Conservation (phyloP, 2,329 filamentous ascomycete species). For the Alternaria arbusti region DNA sequence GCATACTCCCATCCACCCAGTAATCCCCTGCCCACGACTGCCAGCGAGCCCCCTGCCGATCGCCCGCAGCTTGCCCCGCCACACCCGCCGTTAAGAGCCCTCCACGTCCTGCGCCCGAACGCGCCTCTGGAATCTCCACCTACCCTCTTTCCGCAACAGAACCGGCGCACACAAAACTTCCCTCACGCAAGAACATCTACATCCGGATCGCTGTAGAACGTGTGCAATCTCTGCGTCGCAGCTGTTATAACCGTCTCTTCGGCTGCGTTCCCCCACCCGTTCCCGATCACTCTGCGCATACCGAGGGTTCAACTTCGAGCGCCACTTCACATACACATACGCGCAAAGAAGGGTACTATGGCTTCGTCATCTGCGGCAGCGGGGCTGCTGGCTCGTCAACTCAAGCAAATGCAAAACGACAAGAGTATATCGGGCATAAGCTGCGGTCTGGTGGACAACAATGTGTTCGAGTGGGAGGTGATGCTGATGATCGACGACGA, state of each 20-base stretch:
- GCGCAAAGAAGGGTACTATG: slow-evolving; percentile 28
- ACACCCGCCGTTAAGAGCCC: slow-evolving; percentile 6
- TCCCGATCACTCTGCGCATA: slow-evolving; percentile 1
- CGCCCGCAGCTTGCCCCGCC: slow-evolving; percentile 30
- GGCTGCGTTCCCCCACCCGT: not conserved
- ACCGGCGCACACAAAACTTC: not conserved
- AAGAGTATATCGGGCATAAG: slow-evolving; percentile 95
- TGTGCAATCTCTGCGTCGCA: not conserved
- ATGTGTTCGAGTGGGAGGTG: slow-evolving; percentile 97
- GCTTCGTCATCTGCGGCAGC: slow-evolving; percentile 63
- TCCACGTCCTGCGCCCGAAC: slow-evolving; percentile 19
- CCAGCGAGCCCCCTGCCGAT: not conserved
- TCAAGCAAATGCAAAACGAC: slow-evolving; percentile 91
- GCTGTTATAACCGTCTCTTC: not conserved
- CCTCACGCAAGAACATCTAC: not conserved
- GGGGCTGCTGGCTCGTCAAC: slow-evolving; percentile 78
- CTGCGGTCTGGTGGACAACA: slow-evolving; percentile 82
- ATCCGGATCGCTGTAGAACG: not conserved
- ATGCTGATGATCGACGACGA: slow-evolving; percentile 99
- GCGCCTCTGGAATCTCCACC: slow-evolving; percentile 18
- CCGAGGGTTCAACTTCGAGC: slow-evolving; percentile 9
- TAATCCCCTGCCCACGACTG: not conserved
- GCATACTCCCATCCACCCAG: slow-evolving; percentile 2
- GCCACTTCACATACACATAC: slow-evolving; percentile 2
- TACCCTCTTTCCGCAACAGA: slow-evolving; percentile 4